phyloP scores from a whole-genome alignment of 257 asterid species.

The Solanum infundibuliforme region DNA sequence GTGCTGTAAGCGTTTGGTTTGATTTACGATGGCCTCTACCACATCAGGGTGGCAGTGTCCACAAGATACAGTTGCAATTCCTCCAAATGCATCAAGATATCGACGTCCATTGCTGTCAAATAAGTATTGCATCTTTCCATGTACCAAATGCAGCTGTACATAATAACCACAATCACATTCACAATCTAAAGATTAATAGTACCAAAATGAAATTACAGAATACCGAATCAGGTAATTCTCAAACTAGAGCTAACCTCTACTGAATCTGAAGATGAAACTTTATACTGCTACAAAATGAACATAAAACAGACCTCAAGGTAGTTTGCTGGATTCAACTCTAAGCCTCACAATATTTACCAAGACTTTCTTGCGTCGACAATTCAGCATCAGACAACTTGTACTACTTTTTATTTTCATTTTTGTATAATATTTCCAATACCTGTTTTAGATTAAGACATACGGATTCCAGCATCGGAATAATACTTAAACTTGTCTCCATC shows the following conservation, averaged over 20 bases:
- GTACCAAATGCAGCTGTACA: conserved; percentile 68
- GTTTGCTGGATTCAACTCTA: neutral
- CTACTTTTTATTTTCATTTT: neutral
- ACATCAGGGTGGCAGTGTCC: conserved; percentile 96
- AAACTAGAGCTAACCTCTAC: neutral
- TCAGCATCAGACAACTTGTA: neutral
- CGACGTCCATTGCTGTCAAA: conserved; percentile 74
- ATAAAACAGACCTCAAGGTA: neutral
- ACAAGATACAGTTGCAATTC: conserved; percentile 81
- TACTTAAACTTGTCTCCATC: neutral
- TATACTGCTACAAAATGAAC: neutral
- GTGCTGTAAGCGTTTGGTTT: conserved; percentile 72
- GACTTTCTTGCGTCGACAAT: neutral
- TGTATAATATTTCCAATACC: neutral
- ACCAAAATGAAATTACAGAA: neutral
- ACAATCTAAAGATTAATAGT: neutral
- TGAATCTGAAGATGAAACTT: neutral
- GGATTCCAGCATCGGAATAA: neutral
- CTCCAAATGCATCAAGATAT: conserved; percentile 85
- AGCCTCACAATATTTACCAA: neutral
- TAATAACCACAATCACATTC: neutral
- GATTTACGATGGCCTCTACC: conserved; percentile 69
- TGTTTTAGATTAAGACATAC: neutral
- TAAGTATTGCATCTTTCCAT: conserved; percentile 90
- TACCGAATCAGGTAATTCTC: neutral